Conservation (phyloP, 176 grass and related monocot species). For the Secale cereale region DNA sequence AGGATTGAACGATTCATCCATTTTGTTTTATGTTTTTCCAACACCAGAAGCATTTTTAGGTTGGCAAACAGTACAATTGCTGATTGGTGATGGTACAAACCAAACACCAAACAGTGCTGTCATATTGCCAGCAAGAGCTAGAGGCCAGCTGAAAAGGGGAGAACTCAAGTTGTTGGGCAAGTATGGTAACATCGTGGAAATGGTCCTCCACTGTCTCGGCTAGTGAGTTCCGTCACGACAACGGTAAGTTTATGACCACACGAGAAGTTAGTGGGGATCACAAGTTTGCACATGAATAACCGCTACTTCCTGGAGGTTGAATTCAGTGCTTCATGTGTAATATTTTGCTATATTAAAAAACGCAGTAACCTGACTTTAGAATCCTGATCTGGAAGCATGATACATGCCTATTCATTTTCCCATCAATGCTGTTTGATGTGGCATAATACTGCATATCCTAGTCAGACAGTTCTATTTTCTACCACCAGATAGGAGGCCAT, state of each 20-base stretch:
- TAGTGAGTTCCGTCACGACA: neutral
- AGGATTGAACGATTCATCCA: neutral
- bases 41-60: neutral
- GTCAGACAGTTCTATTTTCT: conserved; percentile 6
- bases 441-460: neutral
- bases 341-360: neutral
- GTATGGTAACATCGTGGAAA: neutral
- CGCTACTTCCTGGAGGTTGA: neutral
- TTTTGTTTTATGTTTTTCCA: neutral
- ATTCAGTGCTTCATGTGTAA: neutral
- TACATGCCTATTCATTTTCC: neutral
- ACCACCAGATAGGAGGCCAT: neutral
- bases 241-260: neutral
- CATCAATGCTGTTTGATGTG: neutral
- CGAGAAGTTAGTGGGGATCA: neutral
- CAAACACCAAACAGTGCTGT: neutral
- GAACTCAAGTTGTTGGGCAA: neutral
- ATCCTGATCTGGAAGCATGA: neutral
- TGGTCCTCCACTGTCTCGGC: neutral
- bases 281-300: neutral
- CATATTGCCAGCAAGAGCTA: neutral
- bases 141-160: neutral
- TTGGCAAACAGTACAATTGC: neutral
- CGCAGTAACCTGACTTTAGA: neutral
- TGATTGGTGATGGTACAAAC: neutral